phyloP scores from a whole-genome alignment of 345 rosid genomes.

The Aegle marmelos region DNA sequence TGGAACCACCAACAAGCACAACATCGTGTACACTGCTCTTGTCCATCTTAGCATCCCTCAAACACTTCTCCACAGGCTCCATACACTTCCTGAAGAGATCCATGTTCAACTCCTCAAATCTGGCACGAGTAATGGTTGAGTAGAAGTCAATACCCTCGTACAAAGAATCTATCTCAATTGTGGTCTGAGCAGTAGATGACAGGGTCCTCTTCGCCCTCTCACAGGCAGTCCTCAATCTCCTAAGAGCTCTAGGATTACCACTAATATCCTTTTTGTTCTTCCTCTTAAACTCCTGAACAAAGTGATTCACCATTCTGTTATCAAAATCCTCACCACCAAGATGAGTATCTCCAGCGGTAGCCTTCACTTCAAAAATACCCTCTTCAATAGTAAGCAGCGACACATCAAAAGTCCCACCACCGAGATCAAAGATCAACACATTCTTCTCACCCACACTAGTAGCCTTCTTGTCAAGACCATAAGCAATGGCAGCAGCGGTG shows the following conservation, averaged over 20 bases:
- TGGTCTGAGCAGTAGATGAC: constrained; percentile 63
- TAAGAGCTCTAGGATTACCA: constrained; percentile 62
- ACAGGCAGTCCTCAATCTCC: constrained; percentile 70
- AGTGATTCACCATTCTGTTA: constrained; percentile 69
- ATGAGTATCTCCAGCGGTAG: constrained; percentile 78
- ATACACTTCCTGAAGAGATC: constrained; percentile 69
- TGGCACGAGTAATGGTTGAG: constrained; percentile 62
- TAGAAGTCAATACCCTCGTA: constrained; percentile 74
- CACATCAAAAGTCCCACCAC: constrained; percentile 79
- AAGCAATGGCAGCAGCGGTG: constrained; percentile 79
- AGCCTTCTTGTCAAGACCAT: constrained; percentile 75
- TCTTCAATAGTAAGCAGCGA: constrained; percentile 66
- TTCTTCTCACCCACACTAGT: constrained; percentile 66
- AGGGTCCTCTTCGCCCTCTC: constrained; percentile 73
- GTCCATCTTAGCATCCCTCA: constrained; percentile 78
- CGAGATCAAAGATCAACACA: constrained; percentile 62
- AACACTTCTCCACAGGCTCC: constrained; percentile 74
- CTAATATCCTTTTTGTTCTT: constrained; percentile 70
- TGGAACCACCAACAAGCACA: constrained; percentile 66
- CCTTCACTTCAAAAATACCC: constrained; percentile 73
- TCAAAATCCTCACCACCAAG: constrained; percentile 79
- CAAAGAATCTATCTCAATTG: constrained; percentile 65
- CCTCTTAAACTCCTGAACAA: constrained; percentile 71
- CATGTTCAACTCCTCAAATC: constrained; percentile 68
- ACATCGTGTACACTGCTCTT: constrained; percentile 59